Base-by-base conservation (phyloP, 164 flowering plant species). In the Malania oleifera region DNA sequence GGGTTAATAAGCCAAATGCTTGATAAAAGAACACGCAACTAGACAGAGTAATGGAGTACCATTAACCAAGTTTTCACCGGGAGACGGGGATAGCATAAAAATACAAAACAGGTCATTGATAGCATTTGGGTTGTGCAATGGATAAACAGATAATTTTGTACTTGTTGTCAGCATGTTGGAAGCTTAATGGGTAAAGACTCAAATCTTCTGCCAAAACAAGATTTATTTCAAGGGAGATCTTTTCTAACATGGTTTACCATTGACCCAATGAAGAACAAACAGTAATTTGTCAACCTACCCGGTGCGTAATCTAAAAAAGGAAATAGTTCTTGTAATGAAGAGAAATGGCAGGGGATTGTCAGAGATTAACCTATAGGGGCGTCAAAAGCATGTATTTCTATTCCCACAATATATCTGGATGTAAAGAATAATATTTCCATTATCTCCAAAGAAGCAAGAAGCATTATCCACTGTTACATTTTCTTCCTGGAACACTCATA, bases 401-500 rank as follows among this genome's bases (percentile, higher is more conserved):
- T n/a, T 24, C 2, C 45, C n/a, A 17, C 19, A 37, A n/a, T 18
- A 38, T 24, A 20, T 56, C 34, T 35, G 17, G 56, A 51, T 56
- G 51, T 46, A 67, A 71, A 71, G 58, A 64, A 67, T 67, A 31
- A 54, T 17, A 62, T 49, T 48, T 53, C 54, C 47, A 59, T 35
- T 52, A 38, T 62, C 61, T 24, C 39, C 7, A 60, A 69, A 37
- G 24, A n/a, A n/a, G n/a, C n/a, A n/a, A 54, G 64, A 51, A 57
- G 61, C 46, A 13, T 54, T 37, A 52, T 28, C 60, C 25, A 67
- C 70, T 24, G 38, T 13, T 59, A 63, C 62, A 54, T 59, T 59
- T 49, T 59, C 34, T 50, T 53, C 52, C 29, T 15, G 9, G 38
- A 28, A 51, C 23, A 40, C 23, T 57, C 5, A 15, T 18, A 38